A percentile compares a stretch with the other conserved stretches of the same genome.
These are phyloP conservation scores for Trametes coccinea DNA, from an alignment of 768 basidiomycete genomes.

Conservation along the genomic window DNA sequence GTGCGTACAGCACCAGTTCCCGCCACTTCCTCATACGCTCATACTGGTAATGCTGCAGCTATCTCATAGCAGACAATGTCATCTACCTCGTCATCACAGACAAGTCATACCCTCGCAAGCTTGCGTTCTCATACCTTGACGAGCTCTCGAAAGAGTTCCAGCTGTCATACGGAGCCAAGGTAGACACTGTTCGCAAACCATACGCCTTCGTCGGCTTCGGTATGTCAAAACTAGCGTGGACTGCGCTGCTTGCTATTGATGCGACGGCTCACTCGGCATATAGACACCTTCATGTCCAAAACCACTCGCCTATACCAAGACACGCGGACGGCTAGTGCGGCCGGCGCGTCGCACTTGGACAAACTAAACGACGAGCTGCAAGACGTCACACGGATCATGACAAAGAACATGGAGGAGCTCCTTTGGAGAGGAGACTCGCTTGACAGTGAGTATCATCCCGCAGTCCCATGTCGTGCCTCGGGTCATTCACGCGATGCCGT, in stretches of 20 bases:
- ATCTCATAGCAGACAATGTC: constrained; percentile 92
- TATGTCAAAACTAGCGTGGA: constrained; percentile 40
- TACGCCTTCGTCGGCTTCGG: constrained; percentile 99
- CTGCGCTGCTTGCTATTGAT: background rate
- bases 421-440: constrained; percentile 97
- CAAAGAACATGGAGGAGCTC: constrained; percentile 99
- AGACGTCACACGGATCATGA: constrained; percentile 99
- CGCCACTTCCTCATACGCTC: constrained; percentile 11
- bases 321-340: constrained; percentile 79
- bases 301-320: constrained; percentile 95
- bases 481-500: background rate
- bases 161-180: constrained; percentile 88
- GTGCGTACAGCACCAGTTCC: constrained; percentile 50
- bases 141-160: constrained; percentile 97
- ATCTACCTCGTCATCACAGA: constrained; percentile 95
- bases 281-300: constrained; percentile 99
- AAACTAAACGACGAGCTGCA: constrained; percentile 94
- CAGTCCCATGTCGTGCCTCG: background rate
- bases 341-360: constrained; percentile 68
- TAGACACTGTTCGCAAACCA: constrained; percentile 91
- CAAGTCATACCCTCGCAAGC: constrained; percentile 94
- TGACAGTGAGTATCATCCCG: constrained; percentile 63
- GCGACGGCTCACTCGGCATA: constrained; percentile 3
- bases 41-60: constrained; percentile 49
- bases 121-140: constrained; percentile 96